These are phyloP conservation scores for Myochromella boudieri DNA, from an alignment of 768 basidiomycete species.

Conservation along the genomic window DNA sequence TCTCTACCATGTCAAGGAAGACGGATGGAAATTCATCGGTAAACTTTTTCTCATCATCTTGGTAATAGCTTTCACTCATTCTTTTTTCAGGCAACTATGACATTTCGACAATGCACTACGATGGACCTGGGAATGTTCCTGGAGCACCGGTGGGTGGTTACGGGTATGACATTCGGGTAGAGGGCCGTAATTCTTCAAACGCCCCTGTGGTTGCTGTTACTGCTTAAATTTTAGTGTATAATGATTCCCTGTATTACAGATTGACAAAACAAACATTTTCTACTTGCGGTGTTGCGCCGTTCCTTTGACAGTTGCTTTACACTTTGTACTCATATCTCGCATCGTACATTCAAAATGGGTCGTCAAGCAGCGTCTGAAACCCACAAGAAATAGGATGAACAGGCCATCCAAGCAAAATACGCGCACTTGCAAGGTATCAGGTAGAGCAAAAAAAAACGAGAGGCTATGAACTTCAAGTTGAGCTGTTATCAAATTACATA, in stretches of 20 bases:
- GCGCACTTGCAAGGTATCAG: too few relatives aligned
- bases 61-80: constrained; percentile 7
- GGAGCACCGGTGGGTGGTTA: constrained; percentile 69
- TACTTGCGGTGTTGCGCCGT: too few relatives aligned
- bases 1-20: constrained; percentile 91
- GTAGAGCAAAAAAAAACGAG: too few relatives aligned
- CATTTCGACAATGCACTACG: constrained; percentile 86
- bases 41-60: constrained; percentile 22
- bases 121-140: constrained; percentile 71
- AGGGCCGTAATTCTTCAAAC: constrained; percentile 54
- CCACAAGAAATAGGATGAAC: too few relatives aligned
- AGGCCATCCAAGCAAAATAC: too few relatives aligned
- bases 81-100: constrained; percentile 81
- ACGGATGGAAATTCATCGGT: constrained; percentile 98
- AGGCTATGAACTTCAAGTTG: too few relatives aligned
- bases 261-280: not conserved
- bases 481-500: too few relatives aligned
- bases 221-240: constrained; percentile 6
- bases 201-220: constrained; percentile 34
- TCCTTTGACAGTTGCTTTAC: too few relatives aligned
- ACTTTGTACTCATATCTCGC: too few relatives aligned
- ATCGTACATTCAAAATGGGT: too few relatives aligned
- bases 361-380: too few relatives aligned
- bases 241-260: constrained; percentile 15
- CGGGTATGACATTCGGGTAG: constrained; percentile 75